A percentile compares a stretch with the other conserved stretches of the same genome.
Conservation (phyloP, 306 rosid genomes). For the Erythrophleum fordii region DNA sequence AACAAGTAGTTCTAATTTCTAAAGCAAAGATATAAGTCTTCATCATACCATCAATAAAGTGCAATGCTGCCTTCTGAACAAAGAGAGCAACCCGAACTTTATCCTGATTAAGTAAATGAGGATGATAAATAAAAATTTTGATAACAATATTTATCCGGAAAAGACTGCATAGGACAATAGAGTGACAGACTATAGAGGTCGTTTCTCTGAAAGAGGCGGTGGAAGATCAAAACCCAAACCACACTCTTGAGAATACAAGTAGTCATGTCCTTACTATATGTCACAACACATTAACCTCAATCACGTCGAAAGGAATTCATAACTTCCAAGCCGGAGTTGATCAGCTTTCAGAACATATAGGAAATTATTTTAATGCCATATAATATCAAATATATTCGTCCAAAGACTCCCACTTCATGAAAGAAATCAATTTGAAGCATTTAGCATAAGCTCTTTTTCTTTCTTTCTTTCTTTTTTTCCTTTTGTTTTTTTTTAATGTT, state of each 20-base stretch:
- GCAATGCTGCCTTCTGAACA: conserved; percentile 67
- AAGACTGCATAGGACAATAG: background rate
- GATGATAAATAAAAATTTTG: conserved; percentile 32
- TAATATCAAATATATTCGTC: background rate
- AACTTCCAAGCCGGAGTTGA: conserved; percentile 6
- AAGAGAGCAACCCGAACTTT: conserved; percentile 64
- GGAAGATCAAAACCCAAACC: conserved; percentile 7
- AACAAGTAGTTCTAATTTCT: conserved; percentile 26
- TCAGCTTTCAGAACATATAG: background rate
- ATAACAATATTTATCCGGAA: conserved; percentile 10
- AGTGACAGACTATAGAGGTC: background rate
- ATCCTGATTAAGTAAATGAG: conserved; percentile 50
- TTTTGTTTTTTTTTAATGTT: too few species aligned
- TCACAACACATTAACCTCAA: background rate
- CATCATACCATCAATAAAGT: conserved; percentile 68
- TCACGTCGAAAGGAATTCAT: background rate
- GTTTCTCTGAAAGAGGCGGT: background rate
- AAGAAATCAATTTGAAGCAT: background rate
- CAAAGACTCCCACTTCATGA: background rate
- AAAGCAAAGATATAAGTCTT: conserved; percentile 1
- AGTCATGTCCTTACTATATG: background rate
- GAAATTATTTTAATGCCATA: background rate
- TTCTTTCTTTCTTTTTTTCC: background rate
- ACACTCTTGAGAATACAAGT: background rate
- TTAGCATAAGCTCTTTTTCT: background rate